These are phyloP conservation scores for Phialocephala sp. DNA, from an alignment of 2,329 filamentous ascomycete genomes.

Conservation along the genomic window DNA sequence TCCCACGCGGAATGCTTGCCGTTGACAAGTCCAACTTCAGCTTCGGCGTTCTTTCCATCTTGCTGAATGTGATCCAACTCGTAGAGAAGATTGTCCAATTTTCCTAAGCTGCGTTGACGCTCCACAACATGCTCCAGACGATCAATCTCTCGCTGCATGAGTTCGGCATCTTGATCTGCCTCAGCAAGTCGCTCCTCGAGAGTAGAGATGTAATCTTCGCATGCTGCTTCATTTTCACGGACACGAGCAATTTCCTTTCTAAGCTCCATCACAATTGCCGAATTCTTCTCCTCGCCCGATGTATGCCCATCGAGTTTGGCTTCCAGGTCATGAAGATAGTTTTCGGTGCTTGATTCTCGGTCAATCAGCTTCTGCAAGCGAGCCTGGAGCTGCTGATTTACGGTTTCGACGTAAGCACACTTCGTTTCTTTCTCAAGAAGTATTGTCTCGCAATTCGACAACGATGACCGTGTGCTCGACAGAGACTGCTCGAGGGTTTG, in stretches of 20 bases:
- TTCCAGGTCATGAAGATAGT: slow-evolving; percentile 91
- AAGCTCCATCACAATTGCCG: slow-evolving; percentile 81
- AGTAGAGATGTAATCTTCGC: slow-evolving; percentile 96
- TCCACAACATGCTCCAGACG: slow-evolving; percentile 94
- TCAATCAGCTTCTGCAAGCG: slow-evolving; percentile 93
- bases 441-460: slow-evolving; percentile 84
- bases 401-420: slow-evolving; percentile 89
- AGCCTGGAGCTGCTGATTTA: slow-evolving; percentile 86
- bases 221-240: slow-evolving; percentile 86
- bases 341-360: slow-evolving; percentile 88
- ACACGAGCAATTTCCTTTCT: slow-evolving; percentile 89
- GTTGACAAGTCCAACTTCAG: slow-evolving; percentile 47
- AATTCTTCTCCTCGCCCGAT: slow-evolving; percentile 90
- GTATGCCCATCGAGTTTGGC: slow-evolving; percentile 88
- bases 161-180: slow-evolving; percentile 91
- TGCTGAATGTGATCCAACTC: slow-evolving; percentile 83
- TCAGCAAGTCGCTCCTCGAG: slow-evolving; percentile 94
- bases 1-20: slow-evolving; percentile 54
- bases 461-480: slow-evolving; percentile 81
- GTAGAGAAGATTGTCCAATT: slow-evolving; percentile 88
- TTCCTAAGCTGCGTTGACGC: slow-evolving; percentile 91
- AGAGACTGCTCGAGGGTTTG: slow-evolving; percentile 91
- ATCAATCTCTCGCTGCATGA: slow-evolving; percentile 97
- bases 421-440: slow-evolving; percentile 93
- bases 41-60: slow-evolving; percentile 54